A percentile compares a stretch with the other conserved stretches of the same genome.
These are phyloP conservation scores for Trypanosoma caninum DNA, from an alignment of 208 protist genomes.

Conservation along the genomic window DNA sequence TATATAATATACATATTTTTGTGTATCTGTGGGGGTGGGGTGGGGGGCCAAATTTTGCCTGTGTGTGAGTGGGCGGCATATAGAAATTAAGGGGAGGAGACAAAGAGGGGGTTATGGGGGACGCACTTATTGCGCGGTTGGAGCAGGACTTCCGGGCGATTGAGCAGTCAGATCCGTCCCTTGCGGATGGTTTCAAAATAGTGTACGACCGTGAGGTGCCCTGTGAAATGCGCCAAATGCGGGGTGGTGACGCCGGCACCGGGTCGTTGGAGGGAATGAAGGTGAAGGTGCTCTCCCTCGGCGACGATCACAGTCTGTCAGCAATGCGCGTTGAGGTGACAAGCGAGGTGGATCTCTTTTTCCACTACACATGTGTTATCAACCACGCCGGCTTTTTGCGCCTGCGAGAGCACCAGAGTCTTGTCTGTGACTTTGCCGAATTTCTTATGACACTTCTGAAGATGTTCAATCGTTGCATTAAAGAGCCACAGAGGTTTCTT, in stretches of 20 bases:
- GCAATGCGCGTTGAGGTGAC: conserved; percentile 85
- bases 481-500: conserved; percentile 84
- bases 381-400: conserved; percentile 81
- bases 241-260: conserved; percentile 52
- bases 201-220: conserved; percentile 93
- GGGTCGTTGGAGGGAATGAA: conserved; percentile 89
- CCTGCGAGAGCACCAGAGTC: conserved; percentile 88
- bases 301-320: conserved; percentile 70
- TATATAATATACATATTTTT: neutral
- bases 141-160: conserved; percentile 91
- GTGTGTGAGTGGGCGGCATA: too few relatives aligned
- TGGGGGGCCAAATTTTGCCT: conserved; percentile 7
- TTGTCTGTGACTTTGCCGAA: conserved; percentile 92
- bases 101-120: too few relatives aligned
- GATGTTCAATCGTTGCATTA: conserved; percentile 93
- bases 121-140: conserved; percentile 71
- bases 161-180: conserved; percentile 88
- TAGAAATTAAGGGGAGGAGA: too few relatives aligned
- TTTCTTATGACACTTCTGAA: conserved; percentile 91
- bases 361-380: conserved; percentile 91
- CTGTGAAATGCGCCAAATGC: conserved; percentile 84
- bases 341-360: conserved; percentile 93
- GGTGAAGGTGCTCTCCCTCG: conserved; percentile 90
- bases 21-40: neutral
- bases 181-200: conserved; percentile 82